phyloP scores from a whole-genome alignment of 1,284 basidiomycete genomes.

The Somion occarium region DNA sequence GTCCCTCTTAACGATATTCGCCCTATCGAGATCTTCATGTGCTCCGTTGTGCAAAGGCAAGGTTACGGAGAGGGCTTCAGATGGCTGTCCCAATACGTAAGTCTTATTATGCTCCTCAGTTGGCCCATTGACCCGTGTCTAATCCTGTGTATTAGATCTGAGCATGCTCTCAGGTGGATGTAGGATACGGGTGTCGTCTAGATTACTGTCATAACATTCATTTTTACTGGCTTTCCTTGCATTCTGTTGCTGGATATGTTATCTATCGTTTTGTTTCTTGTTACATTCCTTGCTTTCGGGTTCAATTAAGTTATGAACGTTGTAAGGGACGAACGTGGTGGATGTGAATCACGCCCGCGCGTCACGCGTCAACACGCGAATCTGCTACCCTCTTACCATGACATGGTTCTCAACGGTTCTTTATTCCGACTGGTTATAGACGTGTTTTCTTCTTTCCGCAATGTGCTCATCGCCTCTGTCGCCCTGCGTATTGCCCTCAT shows the following conservation, averaged over 20 bases:
- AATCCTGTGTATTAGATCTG: constrained; percentile 23
- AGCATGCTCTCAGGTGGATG: constrained; percentile 9
- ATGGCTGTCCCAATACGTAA: constrained; percentile 96
- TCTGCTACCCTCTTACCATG: not conserved
- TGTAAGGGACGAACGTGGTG: no score
- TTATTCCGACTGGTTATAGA: not conserved
- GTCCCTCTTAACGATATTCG: constrained; percentile 95
- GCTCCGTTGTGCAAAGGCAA: constrained; percentile 98
- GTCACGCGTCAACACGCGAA: no score
- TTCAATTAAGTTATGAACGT: no score
- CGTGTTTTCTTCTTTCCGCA: constrained; percentile 41
- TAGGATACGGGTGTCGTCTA: constrained; percentile 6
- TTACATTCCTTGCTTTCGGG: no score
- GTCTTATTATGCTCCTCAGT: constrained; percentile 20
- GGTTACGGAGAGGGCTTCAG: constrained; percentile 99
- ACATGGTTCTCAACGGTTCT: not conserved
- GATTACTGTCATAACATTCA: constrained; percentile 6
- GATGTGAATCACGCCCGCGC: no score
- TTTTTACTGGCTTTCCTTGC: constrained; percentile 3
- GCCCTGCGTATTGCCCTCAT: constrained; percentile 68
- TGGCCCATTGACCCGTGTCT: not conserved
- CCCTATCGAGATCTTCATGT: constrained; percentile 99
- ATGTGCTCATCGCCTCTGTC: constrained; percentile 50
- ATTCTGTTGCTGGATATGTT: constrained; percentile 12
- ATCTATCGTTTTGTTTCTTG: constrained; percentile 1